A percentile compares a stretch with the other conserved stretches of the same genome.
Conservation (phyloP, 164 flowering plant genomes). For the Paratinospora sagittata region DNA sequence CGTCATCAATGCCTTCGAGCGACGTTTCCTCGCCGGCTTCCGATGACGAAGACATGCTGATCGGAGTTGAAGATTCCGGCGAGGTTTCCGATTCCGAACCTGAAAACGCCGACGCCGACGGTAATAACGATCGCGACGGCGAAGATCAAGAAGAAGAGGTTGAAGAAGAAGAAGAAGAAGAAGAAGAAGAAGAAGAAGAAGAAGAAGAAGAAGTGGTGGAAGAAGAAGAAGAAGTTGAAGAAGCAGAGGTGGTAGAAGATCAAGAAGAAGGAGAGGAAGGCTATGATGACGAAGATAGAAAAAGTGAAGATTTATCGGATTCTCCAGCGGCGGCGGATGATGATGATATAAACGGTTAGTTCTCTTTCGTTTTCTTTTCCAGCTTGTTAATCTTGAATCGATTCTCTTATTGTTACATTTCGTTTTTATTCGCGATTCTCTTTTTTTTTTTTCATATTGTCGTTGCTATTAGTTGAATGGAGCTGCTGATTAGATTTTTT, state of each 20-base stretch:
- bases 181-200: constrained; percentile 13
- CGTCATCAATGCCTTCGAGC: constrained; percentile 2
- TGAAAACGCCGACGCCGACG: constrained; percentile 2
- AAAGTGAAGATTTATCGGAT: constrained; percentile 8
- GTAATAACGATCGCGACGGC: constrained; percentile 8
- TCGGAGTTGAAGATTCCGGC: background rate
- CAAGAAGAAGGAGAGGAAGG: constrained; percentile 15
- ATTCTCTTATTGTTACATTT: background rate
- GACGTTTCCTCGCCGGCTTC: background rate
- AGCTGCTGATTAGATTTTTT: background rate
- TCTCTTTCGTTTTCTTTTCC: background rate
- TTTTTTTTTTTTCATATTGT: background rate
- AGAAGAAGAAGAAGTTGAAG: no score
- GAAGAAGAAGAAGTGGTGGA: constrained; percentile 1
- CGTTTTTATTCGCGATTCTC: background rate
- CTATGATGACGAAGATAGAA: constrained; percentile 14
- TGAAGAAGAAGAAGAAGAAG: constrained; percentile 10
- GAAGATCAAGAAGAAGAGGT: constrained; percentile 9
- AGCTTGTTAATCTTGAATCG: background rate
- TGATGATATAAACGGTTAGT: background rate
- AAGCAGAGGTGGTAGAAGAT: no score
- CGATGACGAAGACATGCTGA: constrained; percentile 1
- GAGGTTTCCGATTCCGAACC: constrained; percentile 5
- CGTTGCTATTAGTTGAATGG: background rate
- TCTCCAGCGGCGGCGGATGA: constrained; percentile 7